Evolutionary conservation across 805 yeast species (phyloP), one percentile per base, ranked within the genome.

Genomic region (Zygosaccharomyces lentus): DNA sequence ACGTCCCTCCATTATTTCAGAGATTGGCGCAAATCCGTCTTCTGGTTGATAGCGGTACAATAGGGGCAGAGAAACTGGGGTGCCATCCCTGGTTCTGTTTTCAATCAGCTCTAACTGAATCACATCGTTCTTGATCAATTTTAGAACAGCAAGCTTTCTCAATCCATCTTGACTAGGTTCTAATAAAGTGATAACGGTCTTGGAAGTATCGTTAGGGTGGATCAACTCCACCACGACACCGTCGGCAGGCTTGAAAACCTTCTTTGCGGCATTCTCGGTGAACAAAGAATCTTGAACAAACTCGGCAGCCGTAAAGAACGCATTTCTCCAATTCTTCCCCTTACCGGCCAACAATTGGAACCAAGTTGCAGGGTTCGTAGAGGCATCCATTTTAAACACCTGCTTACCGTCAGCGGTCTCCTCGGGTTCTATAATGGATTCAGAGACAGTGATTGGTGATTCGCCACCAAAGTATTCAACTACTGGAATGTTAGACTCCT

Each of bases 21-120:
- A 74, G 56, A 93, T 85, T 63, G 99, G 98, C 49, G 96, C 95
- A 64, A 84, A 90, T n/a, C 99, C 99, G 65, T 84, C 87, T 43
- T 78, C 76, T 24, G 96, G 87, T 59, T 81, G 75, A 73, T 84
- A 93, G 43, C 71, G 78, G 79, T 84, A 95, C 54, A 80, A 73
- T 69, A 93, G 78, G 54, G 84, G 81, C 62, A 93, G 77, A 31
- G 86, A 78, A 50, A 81, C 87, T 26, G 96, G 81, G 54, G 70
- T 69, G 51, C 78, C 79, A 59, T 85, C 91, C 51, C 82, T 82
- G 50, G 91, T 86, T 76, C 97, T 86, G 67, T 81, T 81, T 71
- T 93, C 98, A 65, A 88, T 84, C 68, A 93, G 74, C 42, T 77
- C 71, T 65, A 90, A 75, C 61, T 79, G 76, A 64, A 93, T 87